Evolutionary conservation across 805 yeast species (phyloP), one percentile per base, ranked within the genome.

Genomic region (Babjeviella inositovora): DNA sequence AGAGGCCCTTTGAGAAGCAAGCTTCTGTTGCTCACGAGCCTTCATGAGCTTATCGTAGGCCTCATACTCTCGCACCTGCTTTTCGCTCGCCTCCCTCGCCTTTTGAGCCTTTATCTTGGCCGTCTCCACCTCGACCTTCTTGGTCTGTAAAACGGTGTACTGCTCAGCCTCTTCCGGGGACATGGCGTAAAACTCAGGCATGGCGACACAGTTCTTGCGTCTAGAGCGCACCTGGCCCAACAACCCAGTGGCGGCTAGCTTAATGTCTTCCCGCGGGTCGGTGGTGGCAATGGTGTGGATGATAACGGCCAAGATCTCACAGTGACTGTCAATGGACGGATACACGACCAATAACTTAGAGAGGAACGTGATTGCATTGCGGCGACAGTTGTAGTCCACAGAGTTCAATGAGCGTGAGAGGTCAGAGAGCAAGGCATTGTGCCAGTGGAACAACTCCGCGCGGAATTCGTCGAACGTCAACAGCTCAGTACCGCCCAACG

Each of bases 201-300:
- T 32, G 20, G 54, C 59, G 3, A 67, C 47, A 60, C 76, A 62
- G 0, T 48, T 45, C 17, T 50, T 55, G 11, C 63, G 44, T 20
- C 70, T 53, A 1, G 80, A 65, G 27, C 61, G 64, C 13, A 76
- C 45, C 29, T 71, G 71, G 0, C 82, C 85, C 24, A 65, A 49
- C 24, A 77, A 53, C 2, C 90, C 85, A 41, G 59, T 68, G 0
- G 82, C 70, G 2, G 94, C 73, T 17, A 85, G 50, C 37, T 68
- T 76, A 35, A 85, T 58, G 45, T 85, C 97, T 25, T 79, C 85
- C 32, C 96, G 62, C 4, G 48, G 39, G 31, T 85, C 96, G 0
- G 42, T 37, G 4, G 42, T 30, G 6, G 65, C 38, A 11, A 77
- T 63, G 2, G 37, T 33, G 15, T 64, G 57, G 16, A 85, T 49